Evolutionary conservation across 495 filamentous ascomycete species (phyloP), one percentile per base, ranked within the genome.

Genomic region (Lasiosphaeris hirsuta): DNA sequence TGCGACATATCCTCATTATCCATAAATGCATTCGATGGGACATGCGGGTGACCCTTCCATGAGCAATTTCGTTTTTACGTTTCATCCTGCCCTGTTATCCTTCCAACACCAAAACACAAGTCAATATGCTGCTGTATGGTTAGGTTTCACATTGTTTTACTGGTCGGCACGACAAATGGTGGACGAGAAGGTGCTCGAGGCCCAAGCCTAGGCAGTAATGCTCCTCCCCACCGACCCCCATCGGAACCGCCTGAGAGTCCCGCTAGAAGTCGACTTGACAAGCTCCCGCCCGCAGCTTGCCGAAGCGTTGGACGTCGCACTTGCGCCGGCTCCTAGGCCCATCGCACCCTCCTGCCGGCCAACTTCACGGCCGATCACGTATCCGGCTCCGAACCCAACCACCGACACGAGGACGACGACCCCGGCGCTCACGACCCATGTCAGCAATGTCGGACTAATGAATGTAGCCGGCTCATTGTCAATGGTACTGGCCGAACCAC

Each of bases 321-420:
- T 71, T 2, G 72, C 63, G 11, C 10, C 40, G 13, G n/a, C 42
- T 36, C 49, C 76, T 11, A 75, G 35, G 30, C 66, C 59, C 44
- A 60, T 53, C n/a, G 64, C 63, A 13, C 68, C 67, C 66, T 94
- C 90, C 23, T 86, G 74, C 33, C 83, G 78, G 0, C 90, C 90
- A 1, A 90, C 88, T 65, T 96, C 91, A 19, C 83, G 79, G 10
- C 94, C 94, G 14, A 96, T 83, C 10, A 89, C 89, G 64, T 96
- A 97, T 0, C 94, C 94, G 0, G 94, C 94, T 0, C 90, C 89
- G 65, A 97, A 98, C 56, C 91, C 92, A 48, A 97, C 85, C 1
- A 93, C 94, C 2, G 87, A 90, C 40, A 97, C 86, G 2, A 97
- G 75, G 9, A 98, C 89, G 7, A 98, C 89, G 4, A 96, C 92